These are phyloP conservation scores for Verticillium nubilum DNA, from an alignment of 2,329 filamentous ascomycete genomes.

Conservation along the genomic window DNA sequence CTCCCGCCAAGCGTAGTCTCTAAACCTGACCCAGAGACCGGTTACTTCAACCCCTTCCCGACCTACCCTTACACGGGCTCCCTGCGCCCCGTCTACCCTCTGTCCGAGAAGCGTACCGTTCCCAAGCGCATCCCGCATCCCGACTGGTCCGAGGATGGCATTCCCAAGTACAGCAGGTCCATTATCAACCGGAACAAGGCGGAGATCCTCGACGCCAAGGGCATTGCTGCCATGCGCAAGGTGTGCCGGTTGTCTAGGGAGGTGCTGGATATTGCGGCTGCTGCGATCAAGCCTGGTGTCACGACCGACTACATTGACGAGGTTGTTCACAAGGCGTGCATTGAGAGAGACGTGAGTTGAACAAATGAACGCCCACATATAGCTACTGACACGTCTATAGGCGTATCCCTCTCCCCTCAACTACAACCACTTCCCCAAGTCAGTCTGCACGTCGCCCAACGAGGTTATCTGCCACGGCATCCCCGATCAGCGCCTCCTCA, in stretches of 20 bases:
- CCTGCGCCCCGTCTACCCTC: conserved; percentile 80
- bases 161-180: conserved; percentile 54
- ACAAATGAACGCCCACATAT: background rate
- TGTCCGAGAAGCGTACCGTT: conserved; percentile 66
- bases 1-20: conserved; percentile 76
- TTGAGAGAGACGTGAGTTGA: conserved; percentile 76
- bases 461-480: conserved; percentile 99
- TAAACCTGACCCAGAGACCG: conserved; percentile 88
- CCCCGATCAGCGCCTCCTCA: conserved; percentile 78
- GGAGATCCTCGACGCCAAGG: conserved; percentile 72
- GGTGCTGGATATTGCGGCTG: conserved; percentile 86
- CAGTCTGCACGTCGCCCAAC: conserved; percentile 92
- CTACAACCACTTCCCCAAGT: conserved; percentile 96
- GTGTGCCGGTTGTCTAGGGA: conserved; percentile 84
- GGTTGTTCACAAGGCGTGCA: conserved; percentile 88
- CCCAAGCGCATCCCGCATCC: conserved; percentile 78
- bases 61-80: conserved; percentile 76
- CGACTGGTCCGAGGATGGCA: conserved; percentile 83
- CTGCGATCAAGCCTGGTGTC: conserved; percentile 79
- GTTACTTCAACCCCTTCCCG: conserved; percentile 88
- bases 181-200: conserved; percentile 74
- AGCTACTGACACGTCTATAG: conserved; percentile 37
- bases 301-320: conserved; percentile 95
- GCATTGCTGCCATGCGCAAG: conserved; percentile 86
- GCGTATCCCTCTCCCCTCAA: conserved; percentile 93